A percentile compares a stretch with the other conserved stretches of the same genome.
Evolutionary conservation across 2,329 filamentous ascomycete genomes (phyloP).

Genomic region (Torrubiellomyces zombiae): DNA sequence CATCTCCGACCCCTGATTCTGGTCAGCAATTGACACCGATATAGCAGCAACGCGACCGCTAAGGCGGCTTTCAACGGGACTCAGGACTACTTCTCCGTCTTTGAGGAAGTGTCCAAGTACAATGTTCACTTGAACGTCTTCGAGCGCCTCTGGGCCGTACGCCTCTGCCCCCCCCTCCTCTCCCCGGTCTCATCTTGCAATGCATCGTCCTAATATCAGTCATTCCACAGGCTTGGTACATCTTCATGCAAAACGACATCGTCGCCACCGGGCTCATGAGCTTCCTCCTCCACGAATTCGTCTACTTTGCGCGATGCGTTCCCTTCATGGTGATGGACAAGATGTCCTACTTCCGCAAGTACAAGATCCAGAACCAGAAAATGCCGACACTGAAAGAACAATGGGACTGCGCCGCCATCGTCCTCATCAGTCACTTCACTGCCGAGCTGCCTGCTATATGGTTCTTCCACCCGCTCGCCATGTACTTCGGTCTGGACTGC

Average conservation of each 20-base stretch:
- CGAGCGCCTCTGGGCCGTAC: slow-evolving; percentile 77
- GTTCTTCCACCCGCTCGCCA: slow-evolving; percentile 95
- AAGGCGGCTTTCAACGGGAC: slow-evolving; percentile 30
- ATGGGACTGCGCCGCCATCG: slow-evolving; percentile 82
- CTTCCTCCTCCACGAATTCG: slow-evolving; percentile 80
- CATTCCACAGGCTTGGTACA: slow-evolving; percentile 60
- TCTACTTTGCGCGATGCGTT: slow-evolving; percentile 85
- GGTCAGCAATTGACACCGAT: slow-evolving; percentile 6
- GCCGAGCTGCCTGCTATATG: slow-evolving; percentile 97
- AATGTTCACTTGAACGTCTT: slow-evolving; percentile 76
- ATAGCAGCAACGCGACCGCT: slow-evolving; percentile 33
- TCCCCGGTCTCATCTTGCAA: neutral
- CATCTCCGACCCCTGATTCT: slow-evolving; percentile 6
- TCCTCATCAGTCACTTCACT: slow-evolving; percentile 90
- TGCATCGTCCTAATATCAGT: neutral
- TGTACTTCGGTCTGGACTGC: slow-evolving; percentile 78
- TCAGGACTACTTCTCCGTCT: slow-evolving; percentile 37
- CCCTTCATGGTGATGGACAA: slow-evolving; percentile 88
- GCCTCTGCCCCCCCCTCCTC: slow-evolving; percentile 15
- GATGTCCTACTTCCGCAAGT: slow-evolving; percentile 76
- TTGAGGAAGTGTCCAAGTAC: slow-evolving; percentile 48
- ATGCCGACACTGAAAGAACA: slow-evolving; percentile 86
- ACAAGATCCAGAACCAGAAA: slow-evolving; percentile 86
- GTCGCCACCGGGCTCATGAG: slow-evolving; percentile 96
- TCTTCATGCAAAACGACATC: slow-evolving; percentile 95